Conservation (phyloP, 129 eudicot genomes). For the Arctium minus region DNA sequence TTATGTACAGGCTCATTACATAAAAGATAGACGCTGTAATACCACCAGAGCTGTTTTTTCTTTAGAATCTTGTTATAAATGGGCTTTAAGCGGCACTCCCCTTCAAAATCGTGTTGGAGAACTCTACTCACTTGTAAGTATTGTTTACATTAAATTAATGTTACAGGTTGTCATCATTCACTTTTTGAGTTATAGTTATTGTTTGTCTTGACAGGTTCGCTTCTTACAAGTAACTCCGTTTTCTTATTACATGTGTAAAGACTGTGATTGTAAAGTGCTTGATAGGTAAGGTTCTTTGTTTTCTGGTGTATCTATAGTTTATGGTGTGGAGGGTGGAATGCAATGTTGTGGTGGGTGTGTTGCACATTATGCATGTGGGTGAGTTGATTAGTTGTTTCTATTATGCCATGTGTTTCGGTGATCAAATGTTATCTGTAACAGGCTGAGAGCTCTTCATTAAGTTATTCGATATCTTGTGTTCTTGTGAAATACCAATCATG, state of each 20-base stretch:
- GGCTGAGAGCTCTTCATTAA: neutral
- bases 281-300: conserved; percentile 57
- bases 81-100: conserved; percentile 99
- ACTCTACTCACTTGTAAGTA: conserved; percentile 89
- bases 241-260: conserved; percentile 74
- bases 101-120: conserved; percentile 98
- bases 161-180: neutral
- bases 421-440: neutral
- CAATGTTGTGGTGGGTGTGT: neutral
- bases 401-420: neutral
- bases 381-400: neutral
- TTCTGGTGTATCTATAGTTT: neutral
- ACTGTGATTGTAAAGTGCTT: conserved; percentile 84
- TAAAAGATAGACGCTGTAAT: conserved; percentile 80
- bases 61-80: conserved; percentile 74
- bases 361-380: neutral
- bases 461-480: neutral
- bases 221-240: conserved; percentile 64
- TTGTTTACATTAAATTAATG: neutral
- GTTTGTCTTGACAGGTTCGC: conserved; percentile 47
- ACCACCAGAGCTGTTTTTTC: conserved; percentile 91
- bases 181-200: neutral
- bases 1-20: conserved; percentile 72
- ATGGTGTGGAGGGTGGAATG: neutral
- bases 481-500: neutral